These are phyloP conservation scores for Eragrostis nindensis DNA, from an alignment of 176 grass and related monocot species.

Conservation along the genomic window DNA sequence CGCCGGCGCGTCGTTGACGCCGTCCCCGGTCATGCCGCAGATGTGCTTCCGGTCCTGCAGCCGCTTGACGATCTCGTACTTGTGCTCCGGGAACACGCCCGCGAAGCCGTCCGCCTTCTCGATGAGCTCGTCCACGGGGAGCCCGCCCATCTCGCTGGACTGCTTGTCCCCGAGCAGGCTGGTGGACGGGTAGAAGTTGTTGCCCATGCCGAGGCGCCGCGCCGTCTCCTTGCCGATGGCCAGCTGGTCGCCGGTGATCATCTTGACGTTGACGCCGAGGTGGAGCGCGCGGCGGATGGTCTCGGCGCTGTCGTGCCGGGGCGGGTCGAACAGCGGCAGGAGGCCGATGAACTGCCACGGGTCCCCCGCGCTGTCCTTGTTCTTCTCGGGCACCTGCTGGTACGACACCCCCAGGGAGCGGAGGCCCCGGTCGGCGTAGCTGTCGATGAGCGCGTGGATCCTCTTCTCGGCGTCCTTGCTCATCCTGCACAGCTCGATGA, in stretches of 20 bases:
- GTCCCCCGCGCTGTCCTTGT: slow-evolving; percentile 66
- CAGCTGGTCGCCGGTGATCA: slow-evolving; percentile 98
- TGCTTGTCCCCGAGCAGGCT: slow-evolving; percentile 76
- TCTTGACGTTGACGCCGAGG: slow-evolving; percentile 94
- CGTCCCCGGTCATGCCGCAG: slow-evolving; percentile 96
- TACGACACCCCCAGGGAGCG: slow-evolving; percentile 71
- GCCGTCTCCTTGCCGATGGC: slow-evolving; percentile 93
- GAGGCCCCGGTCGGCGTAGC: slow-evolving; percentile 89
- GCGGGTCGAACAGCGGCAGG: slow-evolving; percentile 88
- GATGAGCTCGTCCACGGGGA: slow-evolving; percentile 88
- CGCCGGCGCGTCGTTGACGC: slow-evolving; percentile 94
- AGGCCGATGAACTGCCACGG: slow-evolving; percentile 87
- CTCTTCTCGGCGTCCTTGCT: slow-evolving; percentile 67
- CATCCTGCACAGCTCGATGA: slow-evolving; percentile 85
- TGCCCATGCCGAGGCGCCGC: slow-evolving; percentile 86
- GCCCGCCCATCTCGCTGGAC: slow-evolving; percentile 45
- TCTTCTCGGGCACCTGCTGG: slow-evolving; percentile 76
- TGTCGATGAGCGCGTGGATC: slow-evolving; percentile 72
- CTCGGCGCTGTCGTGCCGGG: slow-evolving; percentile 91
- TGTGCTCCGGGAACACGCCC: slow-evolving; percentile 95
- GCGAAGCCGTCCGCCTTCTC: slow-evolving; percentile 98
- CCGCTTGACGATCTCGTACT: slow-evolving; percentile 98
- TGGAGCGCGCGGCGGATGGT: slow-evolving; percentile 84
- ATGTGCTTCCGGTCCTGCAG: slow-evolving; percentile 98
- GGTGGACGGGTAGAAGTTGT: slow-evolving; percentile 93